Percentiles rank a stretch among this genome's conserved stretches.
Evolutionary conservation across 1,284 basidiomycete genomes (phyloP).

Genomic region (Sporisorium graminicola): DNA sequence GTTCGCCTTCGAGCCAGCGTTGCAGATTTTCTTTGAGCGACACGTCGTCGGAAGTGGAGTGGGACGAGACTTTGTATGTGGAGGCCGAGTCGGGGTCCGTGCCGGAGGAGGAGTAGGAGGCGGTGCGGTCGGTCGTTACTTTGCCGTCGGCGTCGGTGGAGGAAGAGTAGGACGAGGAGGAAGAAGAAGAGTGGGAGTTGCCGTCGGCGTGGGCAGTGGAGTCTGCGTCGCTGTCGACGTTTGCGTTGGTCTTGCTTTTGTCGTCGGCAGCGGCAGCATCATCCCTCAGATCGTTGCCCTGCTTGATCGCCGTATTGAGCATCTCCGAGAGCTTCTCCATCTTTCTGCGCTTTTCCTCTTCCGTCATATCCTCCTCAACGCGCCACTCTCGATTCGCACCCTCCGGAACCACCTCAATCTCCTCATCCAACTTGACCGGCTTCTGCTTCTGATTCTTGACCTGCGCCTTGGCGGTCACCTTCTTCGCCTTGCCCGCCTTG

Average conservation of each 20-base stretch:
- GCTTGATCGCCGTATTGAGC: constrained; percentile 47
- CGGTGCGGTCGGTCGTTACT: constrained; percentile 27
- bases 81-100: constrained; percentile 19
- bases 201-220: constrained; percentile 5
- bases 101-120: constrained; percentile 36
- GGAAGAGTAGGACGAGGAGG: constrained; percentile 40
- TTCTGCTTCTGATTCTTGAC: constrained; percentile 27
- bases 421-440: constrained; percentile 35
- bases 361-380: constrained; percentile 46
- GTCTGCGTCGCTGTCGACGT: constrained; percentile 14
- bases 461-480: constrained; percentile 25
- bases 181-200: constrained; percentile 28
- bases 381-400: constrained; percentile 45
- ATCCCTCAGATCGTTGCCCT: constrained; percentile 25
- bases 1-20: constrained; percentile 57
- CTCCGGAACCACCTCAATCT: constrained; percentile 25
- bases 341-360: constrained; percentile 37
- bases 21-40: constrained; percentile 56
- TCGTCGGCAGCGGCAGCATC: constrained; percentile 2
- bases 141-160: constrained; percentile 33
- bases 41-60: constrained; percentile 8
- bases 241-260: background rate
- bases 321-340: constrained; percentile 49
- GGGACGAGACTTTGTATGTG: constrained; percentile 35
- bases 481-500: constrained; percentile 43